phyloP scores from a whole-genome alignment of 192 early-diverging fungal species.

The Rhizoclosmatium sp. region DNA sequence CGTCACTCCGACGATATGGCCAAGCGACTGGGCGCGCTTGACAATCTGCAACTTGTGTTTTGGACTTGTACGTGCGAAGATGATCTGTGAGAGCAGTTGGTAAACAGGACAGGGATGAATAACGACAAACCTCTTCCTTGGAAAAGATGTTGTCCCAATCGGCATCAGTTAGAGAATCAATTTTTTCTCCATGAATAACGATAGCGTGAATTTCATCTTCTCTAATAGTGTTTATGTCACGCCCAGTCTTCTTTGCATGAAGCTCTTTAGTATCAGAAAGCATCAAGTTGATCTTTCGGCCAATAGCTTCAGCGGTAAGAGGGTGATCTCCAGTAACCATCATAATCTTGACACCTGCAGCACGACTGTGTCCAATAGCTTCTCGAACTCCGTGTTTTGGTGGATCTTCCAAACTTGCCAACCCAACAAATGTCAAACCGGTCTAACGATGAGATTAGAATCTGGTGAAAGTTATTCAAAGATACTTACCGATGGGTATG shows the following conservation, averaged over 20 bases:
- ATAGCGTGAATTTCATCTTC: constrained; percentile 89
- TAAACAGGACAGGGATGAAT: neutral
- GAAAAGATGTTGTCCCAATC: constrained; percentile 95
- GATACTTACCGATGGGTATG: constrained; percentile 65
- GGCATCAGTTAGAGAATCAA: constrained; percentile 78
- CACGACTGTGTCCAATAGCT: constrained; percentile 91
- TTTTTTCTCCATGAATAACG: constrained; percentile 91
- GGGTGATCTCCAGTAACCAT: constrained; percentile 99
- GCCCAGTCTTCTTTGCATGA: constrained; percentile 74
- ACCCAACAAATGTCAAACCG: constrained; percentile 80
- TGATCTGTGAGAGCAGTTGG: constrained; percentile 57
- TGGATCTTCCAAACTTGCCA: constrained; percentile 93
- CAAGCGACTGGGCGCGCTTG: constrained; percentile 84
- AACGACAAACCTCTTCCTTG: constrained; percentile 72
- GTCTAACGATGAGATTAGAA: constrained; percentile 16
- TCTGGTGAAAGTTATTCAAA: constrained; percentile 1
- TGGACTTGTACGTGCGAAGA: constrained; percentile 96
- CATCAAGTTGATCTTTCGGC: constrained; percentile 95
- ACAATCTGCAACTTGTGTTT: constrained; percentile 98
- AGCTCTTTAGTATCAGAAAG: constrained; percentile 84
- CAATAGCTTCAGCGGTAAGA: constrained; percentile 94
- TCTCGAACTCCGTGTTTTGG: constrained; percentile 99
- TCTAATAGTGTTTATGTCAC: constrained; percentile 61
- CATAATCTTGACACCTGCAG: constrained; percentile 95
- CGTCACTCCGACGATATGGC: constrained; percentile 98